phyloP scores from a whole-genome alignment of 345 rosid genomes.

The Angophora floribunda region DNA sequence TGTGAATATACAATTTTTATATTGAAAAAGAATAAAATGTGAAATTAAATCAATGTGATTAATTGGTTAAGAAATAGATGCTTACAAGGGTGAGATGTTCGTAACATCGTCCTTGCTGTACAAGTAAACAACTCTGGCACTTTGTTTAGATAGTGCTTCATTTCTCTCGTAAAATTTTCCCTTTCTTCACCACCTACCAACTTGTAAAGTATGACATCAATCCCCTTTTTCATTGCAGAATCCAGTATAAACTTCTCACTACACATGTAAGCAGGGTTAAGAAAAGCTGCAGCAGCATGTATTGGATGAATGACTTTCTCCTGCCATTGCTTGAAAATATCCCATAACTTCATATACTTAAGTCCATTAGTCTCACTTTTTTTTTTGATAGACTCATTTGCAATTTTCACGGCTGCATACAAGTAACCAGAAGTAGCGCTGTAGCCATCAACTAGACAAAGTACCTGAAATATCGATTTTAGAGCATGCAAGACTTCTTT shows the following conservation, averaged over 20 bases:
- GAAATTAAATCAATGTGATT: neutral
- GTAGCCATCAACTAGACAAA: neutral
- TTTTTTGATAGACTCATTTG: no score
- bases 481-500: neutral
- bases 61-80: neutral
- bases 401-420: no score
- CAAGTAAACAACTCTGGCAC: neutral
- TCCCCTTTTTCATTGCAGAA: neutral
- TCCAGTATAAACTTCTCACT: neutral
- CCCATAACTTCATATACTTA: neutral
- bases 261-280: slow-evolving; percentile 1
- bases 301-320: neutral
- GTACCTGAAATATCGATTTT: neutral
- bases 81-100: slow-evolving; percentile 7
- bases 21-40: neutral
- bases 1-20: no score
- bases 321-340: neutral
- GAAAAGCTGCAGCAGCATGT: slow-evolving; percentile 4
- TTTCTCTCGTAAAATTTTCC: neutral
- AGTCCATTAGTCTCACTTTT: neutral
- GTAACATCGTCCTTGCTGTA: neutral
- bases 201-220: neutral
- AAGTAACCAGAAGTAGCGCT: no score
- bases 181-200: neutral
- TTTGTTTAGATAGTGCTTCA: neutral